phyloP scores from a whole-genome alignment of 768 basidiomycete species.

The Panaeolus cyanescens region DNA sequence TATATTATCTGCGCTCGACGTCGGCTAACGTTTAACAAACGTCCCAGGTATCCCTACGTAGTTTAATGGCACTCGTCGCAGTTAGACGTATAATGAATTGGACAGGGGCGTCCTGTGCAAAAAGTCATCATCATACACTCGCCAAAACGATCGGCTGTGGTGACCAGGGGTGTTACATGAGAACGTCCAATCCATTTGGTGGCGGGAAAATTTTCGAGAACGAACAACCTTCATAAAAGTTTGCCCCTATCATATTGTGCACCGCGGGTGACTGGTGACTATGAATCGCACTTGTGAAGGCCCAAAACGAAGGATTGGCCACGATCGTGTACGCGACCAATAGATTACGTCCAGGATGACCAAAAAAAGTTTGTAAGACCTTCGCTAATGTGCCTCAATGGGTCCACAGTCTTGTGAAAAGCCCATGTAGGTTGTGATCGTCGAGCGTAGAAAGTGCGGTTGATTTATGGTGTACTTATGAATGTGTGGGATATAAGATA shows the following conservation, averaged over 20 bases:
- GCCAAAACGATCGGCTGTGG: no score
- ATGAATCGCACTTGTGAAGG: not conserved
- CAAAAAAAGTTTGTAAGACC: not conserved
- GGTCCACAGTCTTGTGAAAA: not conserved
- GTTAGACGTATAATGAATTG: not conserved
- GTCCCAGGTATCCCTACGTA: not conserved
- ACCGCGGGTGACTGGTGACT: constrained; percentile 2
- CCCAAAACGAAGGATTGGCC: not conserved
- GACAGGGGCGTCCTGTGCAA: not conserved
- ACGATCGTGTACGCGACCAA: constrained; percentile 1
- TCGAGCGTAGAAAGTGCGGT: constrained; percentile 1
- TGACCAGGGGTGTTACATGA: not conserved
- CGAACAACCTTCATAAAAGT: not conserved
- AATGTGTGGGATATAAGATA: not conserved
- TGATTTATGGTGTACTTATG: not conserved
- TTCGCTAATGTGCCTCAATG: not conserved
- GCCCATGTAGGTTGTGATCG: not conserved
- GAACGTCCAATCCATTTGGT: not conserved
- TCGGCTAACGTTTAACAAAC: not conserved
- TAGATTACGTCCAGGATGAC: not conserved
- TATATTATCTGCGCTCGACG: not conserved
- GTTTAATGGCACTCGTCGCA: not conserved
- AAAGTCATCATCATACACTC: not conserved
- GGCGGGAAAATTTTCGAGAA: not conserved
- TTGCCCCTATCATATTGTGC: not conserved